phyloP scores from a whole-genome alignment of 495 filamentous ascomycete genomes.

The Hypoxylon fuscum region DNA sequence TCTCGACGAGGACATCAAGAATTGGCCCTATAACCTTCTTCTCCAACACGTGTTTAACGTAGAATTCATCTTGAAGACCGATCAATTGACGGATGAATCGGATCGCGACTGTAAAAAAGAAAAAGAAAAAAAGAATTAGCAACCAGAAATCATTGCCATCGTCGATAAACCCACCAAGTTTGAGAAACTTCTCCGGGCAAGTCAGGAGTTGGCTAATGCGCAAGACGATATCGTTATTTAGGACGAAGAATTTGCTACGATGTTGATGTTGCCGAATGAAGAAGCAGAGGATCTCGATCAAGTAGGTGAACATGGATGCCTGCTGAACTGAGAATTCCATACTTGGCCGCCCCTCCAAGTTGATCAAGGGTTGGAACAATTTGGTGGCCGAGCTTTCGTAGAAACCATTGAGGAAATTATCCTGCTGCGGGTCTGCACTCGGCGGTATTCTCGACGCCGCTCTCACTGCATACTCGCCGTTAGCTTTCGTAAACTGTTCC shows the following conservation, averaged over 20 bases:
- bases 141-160: not conserved
- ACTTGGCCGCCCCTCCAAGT: slow-evolving; percentile 71
- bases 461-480: slow-evolving; percentile 74
- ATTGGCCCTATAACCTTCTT: slow-evolving; percentile 88
- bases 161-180: slow-evolving; percentile 72
- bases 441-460: slow-evolving; percentile 52
- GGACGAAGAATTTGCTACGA: slow-evolving; percentile 87
- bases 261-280: slow-evolving; percentile 90
- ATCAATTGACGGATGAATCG: slow-evolving; percentile 95
- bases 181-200: slow-evolving; percentile 91
- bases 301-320: slow-evolving; percentile 85
- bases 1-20: slow-evolving; percentile 84
- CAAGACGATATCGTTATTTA: slow-evolving; percentile 78
- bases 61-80: slow-evolving; percentile 89
- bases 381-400: slow-evolving; percentile 89
- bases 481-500: slow-evolving; percentile 72
- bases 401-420: slow-evolving; percentile 83
- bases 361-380: slow-evolving; percentile 86
- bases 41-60: slow-evolving; percentile 85
- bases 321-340: slow-evolving; percentile 73
- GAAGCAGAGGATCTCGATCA: slow-evolving; percentile 95
- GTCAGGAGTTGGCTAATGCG: slow-evolving; percentile 84
- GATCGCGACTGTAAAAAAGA: slow-evolving; percentile 72
- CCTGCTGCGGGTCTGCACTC: slow-evolving; percentile 75
- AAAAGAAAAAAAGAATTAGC: no score